These are phyloP conservation scores for Thermochaetoides thermophila DNA, from an alignment of 495 filamentous ascomycete genomes.

Conservation along the genomic window DNA sequence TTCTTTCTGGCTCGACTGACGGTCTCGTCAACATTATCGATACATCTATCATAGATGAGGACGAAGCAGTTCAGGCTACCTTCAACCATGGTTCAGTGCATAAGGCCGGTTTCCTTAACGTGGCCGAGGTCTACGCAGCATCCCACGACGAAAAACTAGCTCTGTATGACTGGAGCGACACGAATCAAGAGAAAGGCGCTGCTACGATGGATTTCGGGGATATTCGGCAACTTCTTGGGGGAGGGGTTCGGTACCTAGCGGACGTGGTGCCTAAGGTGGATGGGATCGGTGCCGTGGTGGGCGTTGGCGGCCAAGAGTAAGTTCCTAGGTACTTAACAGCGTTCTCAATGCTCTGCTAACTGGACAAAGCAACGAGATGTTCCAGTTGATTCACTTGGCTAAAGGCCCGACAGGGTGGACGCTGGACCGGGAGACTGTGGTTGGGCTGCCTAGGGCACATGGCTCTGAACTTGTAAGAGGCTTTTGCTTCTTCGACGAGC, in stretches of 20 bases:
- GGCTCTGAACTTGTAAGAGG: conserved; percentile 73
- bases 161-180: conserved; percentile 52
- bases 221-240: conserved; percentile 49
- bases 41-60: conserved; percentile 57
- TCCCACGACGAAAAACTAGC: conserved; percentile 73
- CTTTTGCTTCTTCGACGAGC: conserved; percentile 58
- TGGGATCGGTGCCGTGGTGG: conserved; percentile 45
- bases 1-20: conserved; percentile 86
- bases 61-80: conserved; percentile 72
- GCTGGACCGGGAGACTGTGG: conserved; percentile 42
- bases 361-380: conserved; percentile 38
- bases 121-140: conserved; percentile 53
- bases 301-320: conserved; percentile 45
- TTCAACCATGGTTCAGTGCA: conserved; percentile 85
- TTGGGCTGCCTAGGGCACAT: conserved; percentile 62
- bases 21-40: conserved; percentile 79
- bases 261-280: conserved; percentile 44
- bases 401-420: conserved; percentile 42
- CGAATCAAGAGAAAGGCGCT: conserved; percentile 35
- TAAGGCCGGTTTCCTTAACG: conserved; percentile 63
- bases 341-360: neutral
- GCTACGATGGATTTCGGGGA: conserved; percentile 57
- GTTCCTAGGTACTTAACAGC: conserved; percentile 5
- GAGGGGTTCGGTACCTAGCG: conserved; percentile 72
- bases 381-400: conserved; percentile 53